Base-by-base conservation (phyloP, 805 yeast genomes). In the Starmerella khaoyaiensis region DNA sequence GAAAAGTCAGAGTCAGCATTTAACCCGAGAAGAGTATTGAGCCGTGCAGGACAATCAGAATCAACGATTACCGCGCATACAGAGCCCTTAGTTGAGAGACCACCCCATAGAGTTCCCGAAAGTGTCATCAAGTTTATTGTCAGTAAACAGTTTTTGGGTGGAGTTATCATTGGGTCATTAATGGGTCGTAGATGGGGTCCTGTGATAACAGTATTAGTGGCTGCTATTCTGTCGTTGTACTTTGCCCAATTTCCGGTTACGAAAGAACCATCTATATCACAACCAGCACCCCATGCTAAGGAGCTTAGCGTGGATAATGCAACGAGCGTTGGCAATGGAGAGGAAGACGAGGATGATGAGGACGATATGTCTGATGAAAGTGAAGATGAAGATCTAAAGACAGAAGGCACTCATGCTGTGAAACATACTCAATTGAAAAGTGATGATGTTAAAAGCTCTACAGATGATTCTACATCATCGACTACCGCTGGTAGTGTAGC, bases 351-450 rank as follows among this genome's bases (percentile, higher is more conserved):
- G 6, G 46, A 42, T n/a, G 48, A 41, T 3, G 42, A 35, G 4
- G 42, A 32, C 28, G 46, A 42, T 29, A 39, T 37, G n/a, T 29
- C 46, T 2, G 46, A 37, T 16, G 49, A 42, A n/a, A 32, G 36
- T 14, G 49, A 36, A 31, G 38, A 38, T 9, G 45, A 39, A 11
- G 45, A 40, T 27, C 18, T 19, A 11, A 15, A 16, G 12, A 32
- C 12, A n/a, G 35, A 4, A 11, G 17, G 18, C 17, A 11, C 18
- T 4, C 29, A 11, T 15, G n/a, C 29, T 37, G 41, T 37, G 15
- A 20, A 34, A 4, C 35, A 41, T 16, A 37, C 38, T 2, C 45
- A 39, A 16, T 39, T 36, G 18, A 32, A 32, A 5, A 28, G 21
- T 9, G 25, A 11, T 5, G 7, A n/a, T 22, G 8, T 7, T 9